Evolutionary conservation across 257 asterid species (phyloP).

Genomic region (Salvia splendens): DNA sequence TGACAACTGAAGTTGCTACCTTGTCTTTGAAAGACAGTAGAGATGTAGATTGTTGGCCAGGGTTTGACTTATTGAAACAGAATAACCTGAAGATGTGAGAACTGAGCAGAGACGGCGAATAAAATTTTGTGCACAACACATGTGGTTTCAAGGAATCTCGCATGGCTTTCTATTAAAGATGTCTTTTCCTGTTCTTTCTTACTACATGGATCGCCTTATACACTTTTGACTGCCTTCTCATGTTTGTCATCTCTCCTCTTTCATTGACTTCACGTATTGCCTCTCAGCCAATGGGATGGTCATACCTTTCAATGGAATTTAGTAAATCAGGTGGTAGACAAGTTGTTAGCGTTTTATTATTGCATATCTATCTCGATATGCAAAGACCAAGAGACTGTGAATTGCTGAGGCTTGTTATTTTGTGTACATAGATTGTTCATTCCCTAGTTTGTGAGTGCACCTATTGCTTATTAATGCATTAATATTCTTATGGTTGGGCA

Average conservation of each 20-base stretch:
- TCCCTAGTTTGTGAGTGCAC: constrained; percentile 21
- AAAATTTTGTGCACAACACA: constrained; percentile 1
- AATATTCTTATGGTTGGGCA: constrained; percentile 19
- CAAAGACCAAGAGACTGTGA: constrained; percentile 9
- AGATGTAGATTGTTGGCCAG: background rate
- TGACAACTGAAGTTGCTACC: constrained; percentile 6
- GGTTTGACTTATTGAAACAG: constrained; percentile 6
- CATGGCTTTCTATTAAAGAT: constrained; percentile 9
- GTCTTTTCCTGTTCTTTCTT: constrained; percentile 12
- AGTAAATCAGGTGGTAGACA: constrained; percentile 16
- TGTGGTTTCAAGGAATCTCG: constrained; percentile 10
- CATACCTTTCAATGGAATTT: constrained; percentile 15
- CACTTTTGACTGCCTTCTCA: background rate
- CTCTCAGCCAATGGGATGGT: too few species aligned
- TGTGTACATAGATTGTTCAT: constrained; percentile 13
- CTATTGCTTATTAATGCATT: constrained; percentile 13
- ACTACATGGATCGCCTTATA: constrained; percentile 10
- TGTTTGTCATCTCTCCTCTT: constrained; percentile 6
- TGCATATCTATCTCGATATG: constrained; percentile 9
- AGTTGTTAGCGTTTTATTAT: constrained; percentile 2
- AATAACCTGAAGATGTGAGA: background rate
- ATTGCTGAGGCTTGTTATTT: constrained; percentile 14
- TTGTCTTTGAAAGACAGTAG: background rate
- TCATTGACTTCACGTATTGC: background rate
- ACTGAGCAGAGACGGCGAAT: background rate